Base-by-base conservation (phyloP, 2,329 filamentous ascomycete genomes). In the Alternaria incomplexa region DNA sequence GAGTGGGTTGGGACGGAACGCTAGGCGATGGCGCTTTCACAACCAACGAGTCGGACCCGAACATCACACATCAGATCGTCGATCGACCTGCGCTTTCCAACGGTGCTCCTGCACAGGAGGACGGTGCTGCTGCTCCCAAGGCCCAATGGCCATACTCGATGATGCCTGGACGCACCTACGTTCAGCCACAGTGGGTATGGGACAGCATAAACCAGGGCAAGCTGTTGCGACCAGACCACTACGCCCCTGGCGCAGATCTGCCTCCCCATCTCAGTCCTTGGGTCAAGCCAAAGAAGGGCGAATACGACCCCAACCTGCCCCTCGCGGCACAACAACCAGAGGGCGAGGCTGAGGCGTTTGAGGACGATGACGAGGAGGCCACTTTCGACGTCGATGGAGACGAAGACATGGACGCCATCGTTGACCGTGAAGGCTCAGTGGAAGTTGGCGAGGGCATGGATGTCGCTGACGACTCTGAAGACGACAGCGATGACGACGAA, bases 101-200 rank as follows among this genome's bases (percentile, higher is more conserved):
- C 15, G 73, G 65, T 20, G 71, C 89, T 26, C 73, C 79, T 68
- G 61, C 82, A n/a, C 70, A 81, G 43, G 67, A 71, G 40, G 65
- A 83, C 83, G 51, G 87, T 86, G 62, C 71, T 58, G 66, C 76
- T 65, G 66, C 73, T 52, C 74, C 80, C 36, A 83, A 80, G 65
- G 80, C 67, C 12, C 74, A 85, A 64, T 83, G 82, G 74, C 82
- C 85, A 28, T 91, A 92, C 74, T 89, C 89, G 67, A 89, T 93
- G 64, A 91, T 98, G 65, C 93, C 95, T n/a, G 95, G 95, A 36
- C 88, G 96, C 69, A 93, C 89, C 67, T 99, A 99, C 73, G 83
- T 99, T 59, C 96, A 99, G 83, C 96, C 96, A 20, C 96, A 99
- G 79, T 99, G 96, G 95, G 89, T 99, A 5, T 99, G 96, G 96